Evolutionary conservation across 371 early-diverging fungal species (phyloP).

Genomic region (Syncephalastrum monosporum): DNA sequence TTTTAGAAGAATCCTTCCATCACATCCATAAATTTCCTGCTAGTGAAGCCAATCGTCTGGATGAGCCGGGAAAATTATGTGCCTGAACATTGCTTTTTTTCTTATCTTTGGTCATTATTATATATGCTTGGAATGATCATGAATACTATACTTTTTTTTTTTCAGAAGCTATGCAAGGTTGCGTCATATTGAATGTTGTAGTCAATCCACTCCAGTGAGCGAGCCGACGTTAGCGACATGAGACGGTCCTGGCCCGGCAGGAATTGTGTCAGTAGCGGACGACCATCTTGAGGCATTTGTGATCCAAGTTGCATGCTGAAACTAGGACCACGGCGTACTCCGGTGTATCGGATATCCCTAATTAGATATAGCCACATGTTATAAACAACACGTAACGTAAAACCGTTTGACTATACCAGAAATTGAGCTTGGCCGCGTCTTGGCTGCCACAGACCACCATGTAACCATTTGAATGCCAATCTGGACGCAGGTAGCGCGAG

Average conservation of each 20-base stretch:
- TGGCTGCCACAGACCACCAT: constrained; percentile 36
- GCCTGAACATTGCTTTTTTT: too few relatives aligned
- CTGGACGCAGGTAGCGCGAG: constrained; percentile 33
- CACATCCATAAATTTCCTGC: too few relatives aligned
- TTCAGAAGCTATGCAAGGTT: too few relatives aligned
- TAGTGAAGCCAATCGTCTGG: too few relatives aligned
- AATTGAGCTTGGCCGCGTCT: constrained; percentile 25
- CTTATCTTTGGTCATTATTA: too few relatives aligned
- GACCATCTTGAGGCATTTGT: constrained; percentile 8
- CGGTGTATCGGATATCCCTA: constrained; percentile 33
- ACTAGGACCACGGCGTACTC: constrained; percentile 21
- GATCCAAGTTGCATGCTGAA: constrained; percentile 12
- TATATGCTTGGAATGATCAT: too few relatives aligned
- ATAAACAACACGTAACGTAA: not conserved
- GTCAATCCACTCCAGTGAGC: constrained; percentile 34
- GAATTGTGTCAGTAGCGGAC: constrained; percentile 21
- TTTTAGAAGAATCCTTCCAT: too few relatives aligned
- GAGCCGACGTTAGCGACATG: constrained; percentile 22
- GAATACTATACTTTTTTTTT: too few relatives aligned
- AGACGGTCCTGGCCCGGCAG: constrained; percentile 24
- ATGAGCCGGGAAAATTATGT: too few relatives aligned
- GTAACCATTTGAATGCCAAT: constrained; percentile 41
- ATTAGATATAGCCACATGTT: not conserved
- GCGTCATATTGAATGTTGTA: constrained; percentile 21
- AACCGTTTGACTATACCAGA: constrained; percentile 25